These are phyloP conservation scores for Apiospora arundinis DNA, from an alignment of 2,329 filamentous ascomycete genomes.

Conservation along the genomic window DNA sequence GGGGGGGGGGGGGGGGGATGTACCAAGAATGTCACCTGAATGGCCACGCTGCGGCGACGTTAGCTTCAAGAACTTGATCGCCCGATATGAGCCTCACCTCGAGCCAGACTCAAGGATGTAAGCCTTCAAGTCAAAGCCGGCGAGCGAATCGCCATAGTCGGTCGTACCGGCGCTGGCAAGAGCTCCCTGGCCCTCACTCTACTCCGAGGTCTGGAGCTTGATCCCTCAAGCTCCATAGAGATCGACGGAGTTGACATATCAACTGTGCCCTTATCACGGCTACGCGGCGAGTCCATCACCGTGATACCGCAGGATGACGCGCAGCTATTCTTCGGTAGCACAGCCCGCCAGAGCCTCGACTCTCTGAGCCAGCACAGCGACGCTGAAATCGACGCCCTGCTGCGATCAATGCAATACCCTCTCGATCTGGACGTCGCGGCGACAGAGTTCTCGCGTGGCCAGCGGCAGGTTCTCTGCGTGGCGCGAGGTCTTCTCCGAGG, in stretches of 20 bases:
- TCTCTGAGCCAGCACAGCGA: not conserved
- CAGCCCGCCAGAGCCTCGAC: not conserved
- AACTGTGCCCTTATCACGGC: constrained; percentile 28
- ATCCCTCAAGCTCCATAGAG: constrained; percentile 44
- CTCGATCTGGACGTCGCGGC: not conserved
- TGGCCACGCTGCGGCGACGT: not conserved
- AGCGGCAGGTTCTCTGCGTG: constrained; percentile 26
- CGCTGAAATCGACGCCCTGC: not conserved
- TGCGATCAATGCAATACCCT: not conserved
- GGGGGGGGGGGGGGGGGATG: too few species aligned
- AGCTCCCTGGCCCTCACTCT: constrained; percentile 51
- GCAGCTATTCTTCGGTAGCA: not conserved
- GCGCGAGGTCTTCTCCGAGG: constrained; percentile 24
- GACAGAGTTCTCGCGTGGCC: constrained; percentile 18
- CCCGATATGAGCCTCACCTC: not conserved
- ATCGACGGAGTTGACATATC: constrained; percentile 48
- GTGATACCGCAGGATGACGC: not conserved
- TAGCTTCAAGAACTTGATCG: not conserved
- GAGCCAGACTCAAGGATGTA: constrained; percentile 46
- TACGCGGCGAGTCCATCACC: constrained; percentile 5
- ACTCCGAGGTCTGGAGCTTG: constrained; percentile 50
- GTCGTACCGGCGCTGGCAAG: constrained; percentile 57
- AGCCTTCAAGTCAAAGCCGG: constrained; percentile 50
- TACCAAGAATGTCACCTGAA: not conserved
- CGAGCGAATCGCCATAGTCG: constrained; percentile 56